Evolutionary conservation across 75 land plant genomes (phyloP), one percentile per base, ranked within the genome.

Genomic region (Ceratopteris richardii): DNA sequence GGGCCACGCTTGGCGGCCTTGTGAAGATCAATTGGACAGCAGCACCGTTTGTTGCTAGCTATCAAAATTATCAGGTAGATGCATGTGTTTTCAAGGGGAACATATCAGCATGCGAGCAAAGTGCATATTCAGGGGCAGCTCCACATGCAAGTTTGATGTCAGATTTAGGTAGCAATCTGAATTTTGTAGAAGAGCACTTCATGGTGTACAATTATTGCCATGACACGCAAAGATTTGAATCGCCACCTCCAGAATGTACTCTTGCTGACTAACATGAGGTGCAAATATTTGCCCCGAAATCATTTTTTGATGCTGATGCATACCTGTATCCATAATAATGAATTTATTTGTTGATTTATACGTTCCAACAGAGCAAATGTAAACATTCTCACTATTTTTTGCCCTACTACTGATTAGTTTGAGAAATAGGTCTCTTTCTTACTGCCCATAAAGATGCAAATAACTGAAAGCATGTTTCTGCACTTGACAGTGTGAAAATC

Each of bases 1-100:
- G 76, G 76, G 76, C 72, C 0, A 73, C 76, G 0, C 25, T 28
- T 16, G 61, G 61, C 18, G 73, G 73, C 2, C 0, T 20, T 2
- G 68, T 63, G 0, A 71, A 73, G 60, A 68, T 67, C 29, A 44
- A 73, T 47, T 73, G 72, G 72, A 42, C 27, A 16, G 33, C 23
- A 1, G 57, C 76, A 2, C 72, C 76, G 1, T 73, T 68, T 27
- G 56, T 61, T 22, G 51, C 72, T 16, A 25, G 57, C 33, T 66
- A 59, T 29, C 7, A 25, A 6, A 36, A 66, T 20, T 56, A 58
- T 39, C 29, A 16, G 0, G 22, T 43, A 11, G 64, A 53, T 13
- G 75, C 46, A 17, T 72, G 75, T 40, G 57, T 36, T 17, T 51
- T 31, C 21, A 48, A 22, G 4, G 54, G 0, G 6, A 50, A 14